Evolutionary conservation across 1,284 basidiomycete species (phyloP).

Genomic region (Ustilago loliicola): DNA sequence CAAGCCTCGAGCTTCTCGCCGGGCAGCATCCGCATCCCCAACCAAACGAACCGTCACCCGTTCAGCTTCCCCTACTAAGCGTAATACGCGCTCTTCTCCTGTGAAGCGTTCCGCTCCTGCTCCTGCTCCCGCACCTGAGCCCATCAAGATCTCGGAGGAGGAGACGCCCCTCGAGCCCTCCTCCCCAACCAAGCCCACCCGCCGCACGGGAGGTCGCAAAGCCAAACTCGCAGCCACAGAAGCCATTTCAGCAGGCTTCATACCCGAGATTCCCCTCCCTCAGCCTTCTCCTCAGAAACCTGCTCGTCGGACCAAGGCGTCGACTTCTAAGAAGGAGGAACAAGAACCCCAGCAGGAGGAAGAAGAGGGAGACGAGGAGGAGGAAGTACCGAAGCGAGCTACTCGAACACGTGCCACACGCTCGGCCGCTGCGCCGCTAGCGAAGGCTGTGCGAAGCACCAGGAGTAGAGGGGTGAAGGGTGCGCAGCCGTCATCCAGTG

Average conservation of each 20-base stretch:
- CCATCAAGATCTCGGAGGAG: neutral
- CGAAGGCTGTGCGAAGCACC: conserved; percentile 11
- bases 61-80: conserved; percentile 35
- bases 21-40: conserved; percentile 28
- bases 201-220: conserved; percentile 27
- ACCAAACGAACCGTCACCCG: conserved; percentile 17
- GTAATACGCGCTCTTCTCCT: conserved; percentile 30
- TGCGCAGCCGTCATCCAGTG: conserved; percentile 28
- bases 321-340: neutral
- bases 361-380: conserved; percentile 3
- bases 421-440: conserved; percentile 1
- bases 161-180: conserved; percentile 12
- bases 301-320: conserved; percentile 9
- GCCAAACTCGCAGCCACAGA: conserved; percentile 31
- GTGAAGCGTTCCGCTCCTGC: conserved; percentile 23
- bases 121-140: neutral
- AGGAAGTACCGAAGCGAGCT: conserved; percentile 22
- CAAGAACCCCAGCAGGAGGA: neutral
- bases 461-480: conserved; percentile 17
- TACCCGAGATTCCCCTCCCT: neutral
- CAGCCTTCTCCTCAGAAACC: conserved; percentile 26
- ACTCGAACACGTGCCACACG: conserved; percentile 25
- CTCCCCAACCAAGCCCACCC: conserved; percentile 27
- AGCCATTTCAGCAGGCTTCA: conserved; percentile 22
- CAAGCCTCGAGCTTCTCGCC: conserved; percentile 29